Base-by-base conservation (phyloP, 345 rosid genomes). In the Abelmoschus esculentus region DNA sequence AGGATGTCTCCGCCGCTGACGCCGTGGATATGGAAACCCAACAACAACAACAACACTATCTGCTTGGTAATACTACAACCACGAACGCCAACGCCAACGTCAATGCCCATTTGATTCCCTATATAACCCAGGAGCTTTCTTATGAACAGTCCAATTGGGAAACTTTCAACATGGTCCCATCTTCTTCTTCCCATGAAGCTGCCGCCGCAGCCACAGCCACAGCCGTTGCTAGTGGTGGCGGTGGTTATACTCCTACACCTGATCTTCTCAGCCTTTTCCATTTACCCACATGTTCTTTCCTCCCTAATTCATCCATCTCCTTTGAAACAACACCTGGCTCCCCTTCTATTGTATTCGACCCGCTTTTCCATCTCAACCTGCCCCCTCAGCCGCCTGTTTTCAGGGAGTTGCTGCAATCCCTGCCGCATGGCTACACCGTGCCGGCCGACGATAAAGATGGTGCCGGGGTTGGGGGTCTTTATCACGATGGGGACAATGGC, bases 221-320 rank as follows among this genome's bases (percentile, higher is more conserved):
- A 6, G 17, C 8, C 18, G 54, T 14, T 14, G 54, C 54, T 14
- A 6, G 17, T 49, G 54, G 54, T 3, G 18, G 54, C 2, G 7
- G 2, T 49, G 7, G 54, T 69, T 66, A 72, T 64, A 29, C 80
- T 74, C 78, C 71, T 54, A 79, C 81, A 0, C 89, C 91, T 32
- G 91, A 87, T 73, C 93, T 91, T 60, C 86, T 87, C 32, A 87
- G 81, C 75, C 91, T 91, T 60, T 77, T 86, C 72, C 83, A 83
- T 63, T 68, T 87, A 15, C 84, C 87, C 55, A 71, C 79, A 74
- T 76, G 82, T 55, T 68, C 81, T 62, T 71, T 84, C 36, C 72
- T 77, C 4, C 82, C 89, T n/a, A 78, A 76, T 76, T 72, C 87
- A 5, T 74, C 89, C 10, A 69, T 83, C 18, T 73, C 87, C 56